Conservation (phyloP, 768 basidiomycete genomes). For the Ramaria sp. region DNA sequence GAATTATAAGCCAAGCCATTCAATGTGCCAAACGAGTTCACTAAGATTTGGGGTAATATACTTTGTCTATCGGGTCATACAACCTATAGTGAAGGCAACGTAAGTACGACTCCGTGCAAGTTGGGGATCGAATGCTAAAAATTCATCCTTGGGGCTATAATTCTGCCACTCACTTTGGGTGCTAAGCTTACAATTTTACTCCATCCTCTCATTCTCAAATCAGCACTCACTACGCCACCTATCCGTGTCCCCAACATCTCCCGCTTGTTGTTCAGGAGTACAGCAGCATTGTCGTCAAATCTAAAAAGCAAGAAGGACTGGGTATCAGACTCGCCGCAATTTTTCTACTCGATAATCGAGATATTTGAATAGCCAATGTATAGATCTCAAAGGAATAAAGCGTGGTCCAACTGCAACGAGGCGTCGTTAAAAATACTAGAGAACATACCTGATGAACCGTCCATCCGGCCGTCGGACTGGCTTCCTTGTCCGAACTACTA, state of each 20-base stretch:
- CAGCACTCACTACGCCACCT: slow-evolving; percentile 86
- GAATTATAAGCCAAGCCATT: no score
- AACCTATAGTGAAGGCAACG: no score
- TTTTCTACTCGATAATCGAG: not conserved
- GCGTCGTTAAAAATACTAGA: no score
- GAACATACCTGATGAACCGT: slow-evolving; percentile 40
- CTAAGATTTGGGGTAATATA: no score
- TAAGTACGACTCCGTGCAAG: no score
- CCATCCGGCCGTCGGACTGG: slow-evolving; percentile 80
- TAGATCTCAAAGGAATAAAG: no score
- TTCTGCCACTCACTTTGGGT: slow-evolving; percentile 60
- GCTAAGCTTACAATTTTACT: slow-evolving; percentile 87
- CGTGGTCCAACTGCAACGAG: no score
- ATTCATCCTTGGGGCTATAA: no score
- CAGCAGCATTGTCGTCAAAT: slow-evolving; percentile 96
- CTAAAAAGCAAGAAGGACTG: slow-evolving; percentile 19
- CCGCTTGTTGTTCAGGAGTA: slow-evolving; percentile 88
- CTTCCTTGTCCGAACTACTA: slow-evolving; percentile 91
- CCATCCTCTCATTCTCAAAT: slow-evolving; percentile 87
- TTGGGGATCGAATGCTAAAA: no score
- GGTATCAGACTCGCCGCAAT: not conserved
- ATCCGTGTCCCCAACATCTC: slow-evolving; percentile 95
- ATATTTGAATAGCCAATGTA: no score
- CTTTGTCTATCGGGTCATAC: no score
- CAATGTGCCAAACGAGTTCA: no score